Conservation (phyloP, 495 filamentous ascomycete species). For the Aspergillus biplanus region DNA sequence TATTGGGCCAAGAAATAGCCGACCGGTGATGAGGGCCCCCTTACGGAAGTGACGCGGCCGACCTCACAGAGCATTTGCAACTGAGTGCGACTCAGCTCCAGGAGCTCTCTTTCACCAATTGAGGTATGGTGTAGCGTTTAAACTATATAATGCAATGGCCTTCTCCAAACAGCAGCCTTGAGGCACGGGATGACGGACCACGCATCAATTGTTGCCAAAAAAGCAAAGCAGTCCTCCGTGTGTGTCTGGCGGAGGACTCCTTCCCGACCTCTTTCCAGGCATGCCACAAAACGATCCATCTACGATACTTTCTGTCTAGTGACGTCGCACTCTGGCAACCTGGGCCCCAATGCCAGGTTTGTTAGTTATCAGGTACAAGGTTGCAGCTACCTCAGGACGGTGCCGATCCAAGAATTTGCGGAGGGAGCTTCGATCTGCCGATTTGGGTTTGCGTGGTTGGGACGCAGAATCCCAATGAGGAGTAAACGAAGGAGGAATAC, state of each 20-base stretch:
- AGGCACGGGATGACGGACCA: constrained; percentile 15
- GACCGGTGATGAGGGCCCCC: background rate
- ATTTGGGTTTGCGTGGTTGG: constrained; percentile 10
- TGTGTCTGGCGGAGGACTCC: constrained; percentile 15
- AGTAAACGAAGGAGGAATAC: background rate
- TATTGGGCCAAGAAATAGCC: background rate
- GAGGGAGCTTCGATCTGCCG: background rate
- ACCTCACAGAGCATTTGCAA: background rate
- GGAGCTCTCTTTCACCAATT: background rate
- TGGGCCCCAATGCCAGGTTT: too few relatives aligned
- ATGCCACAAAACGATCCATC: background rate
- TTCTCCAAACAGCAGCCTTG: constrained; percentile 4
- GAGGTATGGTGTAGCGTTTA: background rate
- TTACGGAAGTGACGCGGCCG: constrained; percentile 13
- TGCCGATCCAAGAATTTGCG: constrained; percentile 1
- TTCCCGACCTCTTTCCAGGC: background rate
- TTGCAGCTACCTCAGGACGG: background rate
- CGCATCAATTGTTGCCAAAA: constrained; percentile 9
- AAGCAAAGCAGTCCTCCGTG: background rate
- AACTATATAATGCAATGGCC: background rate
- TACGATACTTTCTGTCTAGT: too few relatives aligned
- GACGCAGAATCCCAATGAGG: background rate
- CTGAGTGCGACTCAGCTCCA: background rate
- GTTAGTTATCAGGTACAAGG: background rate
- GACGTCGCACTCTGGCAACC: too few relatives aligned